phyloP scores from a whole-genome alignment of 2,329 filamentous ascomycete genomes.

The Ceratocystiopsis brevicomis region DNA sequence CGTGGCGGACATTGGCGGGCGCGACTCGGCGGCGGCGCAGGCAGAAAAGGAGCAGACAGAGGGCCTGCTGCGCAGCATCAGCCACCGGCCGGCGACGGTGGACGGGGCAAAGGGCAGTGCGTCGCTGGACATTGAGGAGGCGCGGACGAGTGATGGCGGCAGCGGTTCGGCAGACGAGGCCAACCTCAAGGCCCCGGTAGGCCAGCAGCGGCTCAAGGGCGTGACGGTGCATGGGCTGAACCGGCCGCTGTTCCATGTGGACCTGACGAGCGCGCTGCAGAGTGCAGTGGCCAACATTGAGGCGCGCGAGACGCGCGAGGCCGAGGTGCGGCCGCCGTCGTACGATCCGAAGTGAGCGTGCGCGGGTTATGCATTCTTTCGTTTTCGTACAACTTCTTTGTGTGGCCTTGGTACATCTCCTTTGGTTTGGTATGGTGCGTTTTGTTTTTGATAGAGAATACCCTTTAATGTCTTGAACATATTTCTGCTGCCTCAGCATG shows the following conservation, averaged over 20 bases:
- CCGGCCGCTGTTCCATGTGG: slow-evolving; percentile 81
- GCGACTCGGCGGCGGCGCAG: slow-evolving; percentile 45
- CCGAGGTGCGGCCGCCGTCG: slow-evolving; percentile 2
- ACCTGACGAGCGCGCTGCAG: slow-evolving; percentile 74
- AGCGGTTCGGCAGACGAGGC: slow-evolving; percentile 15
- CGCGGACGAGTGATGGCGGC: slow-evolving; percentile 6
- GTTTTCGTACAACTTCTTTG: too few species aligned
- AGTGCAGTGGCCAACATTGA: slow-evolving; percentile 68
- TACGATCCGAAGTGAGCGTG: slow-evolving; percentile 1
- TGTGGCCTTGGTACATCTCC: too few species aligned
- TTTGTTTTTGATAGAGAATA: not conserved
- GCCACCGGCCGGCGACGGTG: slow-evolving; percentile 1
- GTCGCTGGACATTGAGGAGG: slow-evolving; percentile 11
- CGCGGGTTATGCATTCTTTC: not conserved
- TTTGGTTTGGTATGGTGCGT: not conserved
- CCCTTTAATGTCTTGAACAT: too few species aligned
- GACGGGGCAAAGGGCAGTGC: slow-evolving; percentile 5
- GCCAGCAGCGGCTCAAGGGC: slow-evolving; percentile 1
- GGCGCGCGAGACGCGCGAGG: slow-evolving; percentile 22
- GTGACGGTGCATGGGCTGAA: slow-evolving; percentile 73
- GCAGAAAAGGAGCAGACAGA: slow-evolving; percentile 48
- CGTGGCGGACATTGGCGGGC: slow-evolving; percentile 65
- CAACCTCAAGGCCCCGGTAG: slow-evolving; percentile 8
- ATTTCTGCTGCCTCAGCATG: not conserved
- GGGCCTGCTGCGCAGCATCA: slow-evolving; percentile 15